These are phyloP conservation scores for Arabidopsis suecica DNA, from an alignment of 345 rosid genomes.

Conservation along the genomic window DNA sequence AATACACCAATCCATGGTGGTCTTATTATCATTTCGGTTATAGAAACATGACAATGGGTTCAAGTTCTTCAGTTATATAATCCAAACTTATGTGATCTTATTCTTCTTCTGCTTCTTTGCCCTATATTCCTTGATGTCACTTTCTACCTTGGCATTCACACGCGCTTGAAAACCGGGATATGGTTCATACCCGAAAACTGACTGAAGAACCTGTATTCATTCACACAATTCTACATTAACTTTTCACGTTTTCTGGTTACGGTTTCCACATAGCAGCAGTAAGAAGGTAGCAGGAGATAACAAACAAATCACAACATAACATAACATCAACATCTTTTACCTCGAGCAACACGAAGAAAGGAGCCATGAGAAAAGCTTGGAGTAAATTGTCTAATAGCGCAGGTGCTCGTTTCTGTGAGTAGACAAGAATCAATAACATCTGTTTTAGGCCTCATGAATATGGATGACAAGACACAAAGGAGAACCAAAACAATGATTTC, in stretches of 20 bases:
- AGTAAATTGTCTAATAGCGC: conserved; percentile 78
- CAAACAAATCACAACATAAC: background rate
- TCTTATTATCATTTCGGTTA: conserved; percentile 13
- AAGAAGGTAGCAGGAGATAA: background rate
- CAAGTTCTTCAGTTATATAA: background rate
- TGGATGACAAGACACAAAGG: background rate
- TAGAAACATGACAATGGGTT: conserved; percentile 1
- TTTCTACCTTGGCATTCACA: conserved; percentile 63
- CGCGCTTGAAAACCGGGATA: conserved; percentile 77
- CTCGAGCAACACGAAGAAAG: conserved; percentile 93
- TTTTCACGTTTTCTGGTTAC: background rate
- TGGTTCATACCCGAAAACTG: conserved; percentile 69
- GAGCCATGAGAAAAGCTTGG: conserved; percentile 91
- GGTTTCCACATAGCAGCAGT: background rate
- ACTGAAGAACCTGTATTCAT: conserved; percentile 65
- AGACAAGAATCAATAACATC: conserved; percentile 10
- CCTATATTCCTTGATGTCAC: conserved; percentile 60
- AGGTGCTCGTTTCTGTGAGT: conserved; percentile 78
- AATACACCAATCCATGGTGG: conserved; percentile 16
- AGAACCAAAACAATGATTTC: conserved; percentile 4
- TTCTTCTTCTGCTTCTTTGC: conserved; percentile 58
- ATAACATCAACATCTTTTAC: conserved; percentile 43
- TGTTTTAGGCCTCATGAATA: conserved; percentile 20
- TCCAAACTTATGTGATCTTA: conserved; percentile 39
- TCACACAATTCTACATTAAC: conserved; percentile 7